phyloP scores from a whole-genome alignment of 2,329 filamentous ascomycete species.

The Hirsutella minnesotensis region DNA sequence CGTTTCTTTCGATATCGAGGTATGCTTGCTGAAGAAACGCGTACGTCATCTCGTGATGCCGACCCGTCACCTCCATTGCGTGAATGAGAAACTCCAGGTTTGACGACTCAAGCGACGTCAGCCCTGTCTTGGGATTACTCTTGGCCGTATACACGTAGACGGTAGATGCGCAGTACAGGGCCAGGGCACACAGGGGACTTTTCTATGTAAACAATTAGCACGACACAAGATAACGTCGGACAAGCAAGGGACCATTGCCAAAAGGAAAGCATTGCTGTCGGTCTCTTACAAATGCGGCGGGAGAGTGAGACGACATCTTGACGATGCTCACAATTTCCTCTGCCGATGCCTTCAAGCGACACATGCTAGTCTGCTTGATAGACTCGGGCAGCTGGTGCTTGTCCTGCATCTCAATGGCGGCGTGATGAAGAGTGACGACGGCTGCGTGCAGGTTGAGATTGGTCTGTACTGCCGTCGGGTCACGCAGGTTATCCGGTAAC shows the following conservation, averaged over 20 bases:
- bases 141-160: constrained; percentile 75
- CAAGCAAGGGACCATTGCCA: not conserved
- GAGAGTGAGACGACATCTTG: constrained; percentile 62
- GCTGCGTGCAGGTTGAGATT: constrained; percentile 86
- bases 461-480: constrained; percentile 65
- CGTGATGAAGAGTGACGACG: constrained; percentile 79
- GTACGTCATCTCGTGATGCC: constrained; percentile 62
- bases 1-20: constrained; percentile 23
- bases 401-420: constrained; percentile 73
- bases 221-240: not conserved
- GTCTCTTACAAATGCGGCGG: constrained; percentile 51
- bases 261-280: not conserved
- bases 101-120: constrained; percentile 22
- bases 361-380: constrained; percentile 58
- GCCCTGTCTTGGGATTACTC: constrained; percentile 34
- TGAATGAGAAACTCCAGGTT: constrained; percentile 65
- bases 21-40: constrained; percentile 79
- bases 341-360: constrained; percentile 66
- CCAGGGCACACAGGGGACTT: constrained; percentile 46
- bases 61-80: constrained; percentile 66
- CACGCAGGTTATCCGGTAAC: constrained; percentile 54
- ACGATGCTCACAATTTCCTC: constrained; percentile 78
- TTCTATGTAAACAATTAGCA: constrained; percentile 12
- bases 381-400: constrained; percentile 53
- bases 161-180: constrained; percentile 72